Conservation (phyloP, 2,329 filamentous ascomycete species). For the Talaromyces rugulosus region DNA sequence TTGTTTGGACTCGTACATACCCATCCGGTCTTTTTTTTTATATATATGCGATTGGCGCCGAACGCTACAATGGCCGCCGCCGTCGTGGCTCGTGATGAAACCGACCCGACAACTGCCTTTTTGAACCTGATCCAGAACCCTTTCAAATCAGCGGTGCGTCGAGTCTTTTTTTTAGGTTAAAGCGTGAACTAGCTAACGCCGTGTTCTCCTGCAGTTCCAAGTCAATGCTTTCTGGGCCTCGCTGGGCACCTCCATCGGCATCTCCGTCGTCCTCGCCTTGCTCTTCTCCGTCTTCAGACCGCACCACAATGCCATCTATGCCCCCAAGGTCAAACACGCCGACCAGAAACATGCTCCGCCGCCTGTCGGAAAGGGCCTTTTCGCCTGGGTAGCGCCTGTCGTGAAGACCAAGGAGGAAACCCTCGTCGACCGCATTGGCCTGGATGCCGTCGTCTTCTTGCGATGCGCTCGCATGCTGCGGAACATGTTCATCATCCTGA, state of each 20-base stretch:
- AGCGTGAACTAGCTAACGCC: neutral
- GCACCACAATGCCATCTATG: constrained; percentile 88
- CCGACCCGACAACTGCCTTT: constrained; percentile 6
- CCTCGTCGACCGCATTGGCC: constrained; percentile 74
- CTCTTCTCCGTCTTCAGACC: constrained; percentile 86
- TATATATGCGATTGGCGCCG: constrained; percentile 1
- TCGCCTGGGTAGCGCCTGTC: constrained; percentile 80
- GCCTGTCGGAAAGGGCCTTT: constrained; percentile 76
- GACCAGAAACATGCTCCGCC: constrained; percentile 88
- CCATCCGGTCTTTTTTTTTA: no score
- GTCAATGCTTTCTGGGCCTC: constrained; percentile 69
- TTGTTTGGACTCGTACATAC: neutral
- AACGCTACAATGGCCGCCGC: constrained; percentile 6
- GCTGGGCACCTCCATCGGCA: constrained; percentile 71
- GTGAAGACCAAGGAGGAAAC: constrained; percentile 72
- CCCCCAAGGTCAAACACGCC: constrained; percentile 87
- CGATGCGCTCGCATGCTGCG: constrained; percentile 87
- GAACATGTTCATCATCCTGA: constrained; percentile 75
- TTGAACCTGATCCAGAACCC: constrained; percentile 39
- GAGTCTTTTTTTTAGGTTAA: neutral
- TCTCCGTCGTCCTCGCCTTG: constrained; percentile 69
- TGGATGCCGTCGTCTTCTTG: constrained; percentile 89
- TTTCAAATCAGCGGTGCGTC: constrained; percentile 40
- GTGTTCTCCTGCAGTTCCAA: constrained; percentile 42
- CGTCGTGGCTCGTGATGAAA: constrained; percentile 1